A percentile compares a stretch with the other conserved stretches of the same genome.
Evolutionary conservation across 2,329 filamentous ascomycete genomes (phyloP).

Genomic region (Thielaviopsis punctulata): DNA sequence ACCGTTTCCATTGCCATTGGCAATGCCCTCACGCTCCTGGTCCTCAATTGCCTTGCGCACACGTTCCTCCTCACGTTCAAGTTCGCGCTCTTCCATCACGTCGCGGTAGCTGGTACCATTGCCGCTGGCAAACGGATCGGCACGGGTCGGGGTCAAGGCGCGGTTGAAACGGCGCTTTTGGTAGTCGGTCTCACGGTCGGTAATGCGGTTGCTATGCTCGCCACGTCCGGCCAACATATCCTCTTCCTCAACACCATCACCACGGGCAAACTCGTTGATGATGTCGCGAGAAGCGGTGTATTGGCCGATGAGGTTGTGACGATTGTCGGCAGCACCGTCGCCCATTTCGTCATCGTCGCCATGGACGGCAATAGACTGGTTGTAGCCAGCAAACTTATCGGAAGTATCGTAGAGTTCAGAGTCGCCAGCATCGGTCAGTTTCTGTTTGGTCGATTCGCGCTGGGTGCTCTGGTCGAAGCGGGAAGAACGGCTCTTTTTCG

Average conservation of each 20-base stretch:
- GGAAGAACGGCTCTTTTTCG: slow-evolving; percentile 60
- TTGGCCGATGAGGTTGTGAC: slow-evolving; percentile 72
- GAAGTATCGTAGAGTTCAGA: slow-evolving; percentile 67
- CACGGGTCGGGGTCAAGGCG: slow-evolving; percentile 67
- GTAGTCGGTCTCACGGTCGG: slow-evolving; percentile 89
- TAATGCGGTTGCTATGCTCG: slow-evolving; percentile 80
- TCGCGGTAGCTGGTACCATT: slow-evolving; percentile 75
- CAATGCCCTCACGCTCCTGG: slow-evolving; percentile 40
- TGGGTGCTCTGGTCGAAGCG: slow-evolving; percentile 64
- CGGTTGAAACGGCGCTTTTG: slow-evolving; percentile 91
- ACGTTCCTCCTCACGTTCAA: slow-evolving; percentile 86
- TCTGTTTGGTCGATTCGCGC: slow-evolving; percentile 75
- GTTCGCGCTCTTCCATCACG: slow-evolving; percentile 74
- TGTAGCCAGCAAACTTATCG: slow-evolving; percentile 80
- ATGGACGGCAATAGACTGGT: slow-evolving; percentile 67
- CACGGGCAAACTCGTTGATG: slow-evolving; percentile 84
- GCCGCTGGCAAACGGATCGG: slow-evolving; percentile 62
- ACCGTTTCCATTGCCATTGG: slow-evolving; percentile 36
- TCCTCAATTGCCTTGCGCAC: slow-evolving; percentile 67
- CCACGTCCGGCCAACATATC: slow-evolving; percentile 67
- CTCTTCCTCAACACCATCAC: slow-evolving; percentile 74
- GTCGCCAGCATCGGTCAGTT: slow-evolving; percentile 77
- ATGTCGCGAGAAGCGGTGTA: slow-evolving; percentile 87
- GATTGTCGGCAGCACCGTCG: slow-evolving; percentile 55
- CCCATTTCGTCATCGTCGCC: slow-evolving; percentile 67